A percentile compares a stretch with the other conserved stretches of the same genome.
phyloP scores from a whole-genome alignment of 768 basidiomycete genomes.

The Clathrus columnatus region DNA sequence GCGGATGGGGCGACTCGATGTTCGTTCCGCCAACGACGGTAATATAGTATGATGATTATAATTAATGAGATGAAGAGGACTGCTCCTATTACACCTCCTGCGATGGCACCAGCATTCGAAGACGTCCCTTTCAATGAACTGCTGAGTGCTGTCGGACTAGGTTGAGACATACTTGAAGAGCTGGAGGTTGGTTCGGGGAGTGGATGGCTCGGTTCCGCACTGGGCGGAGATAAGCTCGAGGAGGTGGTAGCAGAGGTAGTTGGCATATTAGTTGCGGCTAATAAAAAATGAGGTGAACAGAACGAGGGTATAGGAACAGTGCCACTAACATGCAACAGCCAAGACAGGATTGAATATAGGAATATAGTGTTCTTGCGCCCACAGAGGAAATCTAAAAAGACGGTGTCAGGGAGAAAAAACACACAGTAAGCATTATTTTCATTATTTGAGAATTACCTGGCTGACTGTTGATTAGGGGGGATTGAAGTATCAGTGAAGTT shows the following conservation, averaged over 20 bases:
- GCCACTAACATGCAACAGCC: too few relatives aligned
- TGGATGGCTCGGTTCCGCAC: constrained; percentile 12
- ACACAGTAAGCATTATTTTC: too few relatives aligned
- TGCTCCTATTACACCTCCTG: constrained; percentile 45
- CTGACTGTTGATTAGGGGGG: too few relatives aligned
- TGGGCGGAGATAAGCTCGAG: constrained; percentile 14
- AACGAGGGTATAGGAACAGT: too few relatives aligned
- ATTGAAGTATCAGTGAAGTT: neutral
- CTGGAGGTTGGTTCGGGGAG: constrained; percentile 19
- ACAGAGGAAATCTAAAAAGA: too few relatives aligned
- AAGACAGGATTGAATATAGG: too few relatives aligned
- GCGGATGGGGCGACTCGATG: constrained; percentile 47
- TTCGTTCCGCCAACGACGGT: constrained; percentile 30
- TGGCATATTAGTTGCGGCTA: neutral
- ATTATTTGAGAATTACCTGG: too few relatives aligned
- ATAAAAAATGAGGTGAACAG: too few relatives aligned
- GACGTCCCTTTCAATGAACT: neutral
- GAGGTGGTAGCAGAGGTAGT: neutral
- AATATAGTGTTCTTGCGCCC: too few relatives aligned
- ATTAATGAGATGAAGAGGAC: constrained; percentile 31
- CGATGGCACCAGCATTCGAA: constrained; percentile 37
- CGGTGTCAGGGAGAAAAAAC: too few relatives aligned
- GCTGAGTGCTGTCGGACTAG: too few relatives aligned
- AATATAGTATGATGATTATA: constrained; percentile 27
- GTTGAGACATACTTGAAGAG: too few relatives aligned